Evolutionary conservation across 2,329 filamentous ascomycete species (phyloP).

Genomic region (Xylariaceae sp.): DNA sequence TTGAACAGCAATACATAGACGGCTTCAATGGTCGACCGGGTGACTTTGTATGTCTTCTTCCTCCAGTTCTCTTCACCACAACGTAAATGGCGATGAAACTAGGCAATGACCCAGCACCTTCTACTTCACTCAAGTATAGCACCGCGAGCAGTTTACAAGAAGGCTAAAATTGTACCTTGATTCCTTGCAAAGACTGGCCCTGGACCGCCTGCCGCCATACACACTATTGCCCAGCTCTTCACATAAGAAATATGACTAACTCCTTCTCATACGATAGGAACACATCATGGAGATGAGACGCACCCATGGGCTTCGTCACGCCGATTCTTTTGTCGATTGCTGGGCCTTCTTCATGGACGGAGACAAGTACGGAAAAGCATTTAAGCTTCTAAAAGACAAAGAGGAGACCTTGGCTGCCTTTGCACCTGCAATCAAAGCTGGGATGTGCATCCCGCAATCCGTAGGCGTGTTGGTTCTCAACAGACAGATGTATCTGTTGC

Average conservation of each 20-base stretch:
- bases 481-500: constrained; percentile 38
- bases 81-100: too few relatives aligned
- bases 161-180: too few relatives aligned
- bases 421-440: constrained; percentile 18
- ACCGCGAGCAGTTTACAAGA: too few relatives aligned
- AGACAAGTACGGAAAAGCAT: constrained; percentile 37
- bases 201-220: too few relatives aligned
- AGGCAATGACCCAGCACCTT: too few relatives aligned
- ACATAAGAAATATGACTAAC: too few relatives aligned
- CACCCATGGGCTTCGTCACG: constrained; percentile 32
- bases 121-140: too few relatives aligned
- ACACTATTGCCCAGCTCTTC: too few relatives aligned
- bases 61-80: too few relatives aligned
- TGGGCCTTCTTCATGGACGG: constrained; percentile 38
- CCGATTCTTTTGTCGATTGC: constrained; percentile 28
- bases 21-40: constrained; percentile 33
- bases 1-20: constrained; percentile 34
- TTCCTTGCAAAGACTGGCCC: too few relatives aligned
- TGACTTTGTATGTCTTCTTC: constrained; percentile 25
- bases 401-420: constrained; percentile 24
- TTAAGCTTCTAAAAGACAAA: constrained; percentile 23
- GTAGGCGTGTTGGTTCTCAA: constrained; percentile 37
- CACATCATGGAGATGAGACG: constrained; percentile 36
- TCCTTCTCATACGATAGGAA: neutral
- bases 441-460: constrained; percentile 28